Evolutionary conservation across 2,329 filamentous ascomycete species (phyloP).

Genomic region (Byssochlamys sp.): DNA sequence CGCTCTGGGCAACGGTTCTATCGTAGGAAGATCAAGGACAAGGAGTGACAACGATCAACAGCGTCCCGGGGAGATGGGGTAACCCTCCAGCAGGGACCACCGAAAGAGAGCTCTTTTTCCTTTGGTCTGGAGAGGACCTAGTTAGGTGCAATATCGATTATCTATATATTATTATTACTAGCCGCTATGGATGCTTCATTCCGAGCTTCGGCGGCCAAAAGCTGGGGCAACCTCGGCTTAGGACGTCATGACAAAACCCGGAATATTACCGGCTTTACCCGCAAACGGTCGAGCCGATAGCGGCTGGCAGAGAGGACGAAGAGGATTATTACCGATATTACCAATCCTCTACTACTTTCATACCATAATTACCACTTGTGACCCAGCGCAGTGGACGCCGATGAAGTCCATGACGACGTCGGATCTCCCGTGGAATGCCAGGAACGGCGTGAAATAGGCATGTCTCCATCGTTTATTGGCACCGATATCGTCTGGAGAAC

Average conservation of each 20-base stretch:
- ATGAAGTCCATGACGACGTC: not conserved
- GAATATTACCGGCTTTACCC: not conserved
- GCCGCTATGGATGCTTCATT: not conserved
- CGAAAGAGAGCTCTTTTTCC: not conserved
- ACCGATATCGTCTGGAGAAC: not conserved
- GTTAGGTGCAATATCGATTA: not conserved
- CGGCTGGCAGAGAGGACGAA: not conserved
- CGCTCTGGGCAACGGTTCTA: not conserved
- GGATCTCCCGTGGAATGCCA: not conserved
- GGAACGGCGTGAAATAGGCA: not conserved
- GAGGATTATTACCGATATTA: not conserved
- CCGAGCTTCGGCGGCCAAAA: not conserved
- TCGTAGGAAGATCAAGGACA: not conserved
- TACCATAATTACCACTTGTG: not conserved
- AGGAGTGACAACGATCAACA: not conserved
- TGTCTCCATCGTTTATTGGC: not conserved
- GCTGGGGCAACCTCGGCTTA: not conserved
- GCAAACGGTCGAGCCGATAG: not conserved
- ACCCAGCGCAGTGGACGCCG: not conserved
- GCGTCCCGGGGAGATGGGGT: not conserved
- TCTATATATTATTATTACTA: not conserved
- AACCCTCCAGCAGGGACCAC: not conserved
- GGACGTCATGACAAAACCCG: not conserved
- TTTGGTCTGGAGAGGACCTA: not conserved
- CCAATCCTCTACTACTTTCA: no score